These are phyloP conservation scores for Cercospora sesami DNA, from an alignment of 2,329 filamentous ascomycete species.

Conservation along the genomic window DNA sequence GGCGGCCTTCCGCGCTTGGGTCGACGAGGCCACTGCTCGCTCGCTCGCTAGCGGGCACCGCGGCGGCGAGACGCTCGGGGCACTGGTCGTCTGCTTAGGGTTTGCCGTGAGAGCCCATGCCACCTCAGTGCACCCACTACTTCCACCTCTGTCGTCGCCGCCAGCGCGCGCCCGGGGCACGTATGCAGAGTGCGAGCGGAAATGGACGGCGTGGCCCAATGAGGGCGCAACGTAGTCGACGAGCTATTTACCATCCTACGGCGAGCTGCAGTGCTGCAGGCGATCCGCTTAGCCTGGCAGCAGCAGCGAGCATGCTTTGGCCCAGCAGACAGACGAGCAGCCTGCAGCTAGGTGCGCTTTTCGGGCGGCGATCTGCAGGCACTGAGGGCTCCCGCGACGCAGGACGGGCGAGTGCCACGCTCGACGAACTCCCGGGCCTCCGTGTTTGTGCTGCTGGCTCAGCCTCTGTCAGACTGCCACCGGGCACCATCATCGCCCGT, in stretches of 20 bases:
- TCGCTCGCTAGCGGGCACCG: background rate
- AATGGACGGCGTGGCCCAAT: background rate
- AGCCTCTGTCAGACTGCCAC: conserved; percentile 10
- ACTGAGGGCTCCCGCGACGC: background rate
- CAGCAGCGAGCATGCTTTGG: background rate
- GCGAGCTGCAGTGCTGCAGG: background rate
- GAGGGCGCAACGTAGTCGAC: background rate
- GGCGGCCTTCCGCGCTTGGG: background rate
- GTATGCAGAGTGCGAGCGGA: background rate
- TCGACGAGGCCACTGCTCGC: background rate
- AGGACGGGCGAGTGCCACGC: background rate
- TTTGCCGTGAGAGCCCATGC: no score
- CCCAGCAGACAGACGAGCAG: background rate
- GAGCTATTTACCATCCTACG: background rate
- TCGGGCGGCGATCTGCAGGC: conserved; percentile 21
- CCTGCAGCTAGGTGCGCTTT: background rate
- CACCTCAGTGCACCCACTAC: no score
- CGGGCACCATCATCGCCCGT: background rate
- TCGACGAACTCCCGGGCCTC: conserved; percentile 5
- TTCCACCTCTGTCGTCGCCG: no score
- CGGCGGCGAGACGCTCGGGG: background rate
- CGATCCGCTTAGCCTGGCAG: background rate
- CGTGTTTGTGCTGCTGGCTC: conserved; percentile 4
- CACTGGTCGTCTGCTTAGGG: background rate
- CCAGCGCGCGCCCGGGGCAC: no score